Evolutionary conservation across 345 rosid genomes (phyloP), one percentile per base, ranked within the genome.

Genomic region (Alliaria petiolata): DNA sequence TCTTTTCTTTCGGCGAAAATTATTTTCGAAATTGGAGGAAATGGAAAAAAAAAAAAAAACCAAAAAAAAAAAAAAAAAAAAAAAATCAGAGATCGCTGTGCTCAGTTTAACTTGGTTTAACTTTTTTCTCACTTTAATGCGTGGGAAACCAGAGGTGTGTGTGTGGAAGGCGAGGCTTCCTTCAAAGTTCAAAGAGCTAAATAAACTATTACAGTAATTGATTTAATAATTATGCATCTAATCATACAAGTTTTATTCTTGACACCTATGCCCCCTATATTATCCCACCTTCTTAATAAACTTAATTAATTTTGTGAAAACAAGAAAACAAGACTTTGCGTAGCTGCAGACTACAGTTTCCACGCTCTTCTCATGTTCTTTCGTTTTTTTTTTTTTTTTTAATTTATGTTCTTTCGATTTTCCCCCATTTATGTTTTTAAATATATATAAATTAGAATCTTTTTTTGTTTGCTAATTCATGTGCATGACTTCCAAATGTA

Each of bases 131-230:
- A 20, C 45, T 54, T 54, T 62, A 64, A 39, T 76, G 80, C 67
- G 62, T 63, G 76, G 80, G 80, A 76, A 76, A 62, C 72, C 76
- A 76, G 67, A 76, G 44, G 52, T 67, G 80, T 70, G 64, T 51
- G 58, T 56, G 13, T 49, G 19, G 53, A 76, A 44, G 60, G 44
- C 15, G 46, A 63, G 70, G 61, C 75, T 69, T 63, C 60, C 75
- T 69, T 63, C 60, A 20, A 51, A 75, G 19, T 72, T 74, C 61
- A 66, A 74, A 74, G 52, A 28, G 7, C 28, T 64, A 14, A 60
- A 31, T 55, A 36, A 44, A 42, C 11, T 34, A 52, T 3, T 15
- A 28, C 1, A 54, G 7, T 54, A 22, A 15, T 55, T 63, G 0
- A 63, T 43, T 31, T n/a, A 51, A 19, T 4, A n/a, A 51, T 20